Conservation (phyloP, 345 rosid genomes). For the Salix dunnii region DNA sequence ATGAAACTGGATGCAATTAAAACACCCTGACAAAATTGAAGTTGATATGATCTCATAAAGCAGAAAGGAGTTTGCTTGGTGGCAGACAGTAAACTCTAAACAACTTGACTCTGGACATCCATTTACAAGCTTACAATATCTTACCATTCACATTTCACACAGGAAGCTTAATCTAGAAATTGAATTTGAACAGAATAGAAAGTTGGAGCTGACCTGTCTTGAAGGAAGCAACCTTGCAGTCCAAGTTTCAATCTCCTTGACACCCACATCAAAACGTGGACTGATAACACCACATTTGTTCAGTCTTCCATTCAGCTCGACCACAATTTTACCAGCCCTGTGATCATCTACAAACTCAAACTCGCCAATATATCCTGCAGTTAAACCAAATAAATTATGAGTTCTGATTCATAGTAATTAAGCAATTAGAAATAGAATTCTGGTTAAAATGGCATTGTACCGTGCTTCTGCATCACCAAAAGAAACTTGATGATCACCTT, state of each 20-base stretch:
- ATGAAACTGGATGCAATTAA: background rate
- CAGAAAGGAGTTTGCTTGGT: background rate
- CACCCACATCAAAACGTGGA: constrained; percentile 6
- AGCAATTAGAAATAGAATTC: background rate
- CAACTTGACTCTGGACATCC: background rate
- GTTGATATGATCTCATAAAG: background rate
- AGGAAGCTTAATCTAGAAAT: background rate
- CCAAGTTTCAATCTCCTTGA: constrained; percentile 13
- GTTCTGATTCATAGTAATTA: background rate
- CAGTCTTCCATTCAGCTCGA: constrained; percentile 12
- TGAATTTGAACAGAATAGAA: background rate
- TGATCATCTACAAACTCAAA: constrained; percentile 21
- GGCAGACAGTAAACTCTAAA: background rate
- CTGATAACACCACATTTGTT: constrained; percentile 24
- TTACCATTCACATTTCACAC: no score
- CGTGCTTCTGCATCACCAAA: constrained; percentile 18
- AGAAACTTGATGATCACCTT: constrained; percentile 18
- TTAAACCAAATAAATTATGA: background rate
- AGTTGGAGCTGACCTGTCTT: constrained; percentile 4
- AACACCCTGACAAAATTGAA: background rate
- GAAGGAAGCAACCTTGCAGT: constrained; percentile 18
- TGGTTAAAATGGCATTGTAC: background rate
- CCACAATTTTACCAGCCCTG: constrained; percentile 16
- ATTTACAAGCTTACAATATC: background rate
- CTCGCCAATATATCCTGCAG: constrained; percentile 17